Base-by-base conservation (phyloP, 148 eudicot species). In the Gaultheria prostrata region DNA sequence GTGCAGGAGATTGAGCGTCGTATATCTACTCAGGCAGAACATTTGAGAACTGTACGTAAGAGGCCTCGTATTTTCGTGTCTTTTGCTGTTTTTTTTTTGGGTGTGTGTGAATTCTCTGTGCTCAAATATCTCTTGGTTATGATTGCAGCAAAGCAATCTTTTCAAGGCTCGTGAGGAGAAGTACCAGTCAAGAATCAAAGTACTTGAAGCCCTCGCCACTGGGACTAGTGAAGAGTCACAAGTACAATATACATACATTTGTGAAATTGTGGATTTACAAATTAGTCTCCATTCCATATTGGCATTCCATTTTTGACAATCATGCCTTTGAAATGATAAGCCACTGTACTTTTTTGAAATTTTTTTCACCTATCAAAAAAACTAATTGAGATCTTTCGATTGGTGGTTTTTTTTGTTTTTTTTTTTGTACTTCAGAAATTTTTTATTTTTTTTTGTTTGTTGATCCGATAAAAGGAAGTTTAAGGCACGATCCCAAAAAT, bases 1-100 rank as follows among this genome's bases (percentile, higher is more conserved):
- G 93, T 97, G 87, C 98, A 92, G 89, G 99, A 97, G 90, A 93
- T 97, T 70, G 99, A 97, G 85, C 85, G 96, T 61, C 92, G 99
- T 78, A 90, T 97, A 83, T 90, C 94, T 82, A 97, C 97, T 86
- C 98, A 97, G 88, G 95, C 95, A 54, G 98, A 95, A 65, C 97
- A 97, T 85, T 85, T 97, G 48, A 91, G 92, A 87, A 93, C 94
- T 82, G 99, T 80, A 80, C 9, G 17, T 65, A 80, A 48, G 17
- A 43, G 12, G 30, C 13, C 43, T 17, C 20, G 7, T 28, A 20
- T 4, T 2, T 28, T 80, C 57, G 65, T 13, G 49, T 30, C 26
- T 43, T 59, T n/a, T 48, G 51, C 8, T 30, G 2, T 0, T 82
- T 78, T 26, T 12, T 24, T 48, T 45, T 51, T 79, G 32, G 43